Conservation (phyloP, 148 eudicot species). For the Camellia japonica region DNA sequence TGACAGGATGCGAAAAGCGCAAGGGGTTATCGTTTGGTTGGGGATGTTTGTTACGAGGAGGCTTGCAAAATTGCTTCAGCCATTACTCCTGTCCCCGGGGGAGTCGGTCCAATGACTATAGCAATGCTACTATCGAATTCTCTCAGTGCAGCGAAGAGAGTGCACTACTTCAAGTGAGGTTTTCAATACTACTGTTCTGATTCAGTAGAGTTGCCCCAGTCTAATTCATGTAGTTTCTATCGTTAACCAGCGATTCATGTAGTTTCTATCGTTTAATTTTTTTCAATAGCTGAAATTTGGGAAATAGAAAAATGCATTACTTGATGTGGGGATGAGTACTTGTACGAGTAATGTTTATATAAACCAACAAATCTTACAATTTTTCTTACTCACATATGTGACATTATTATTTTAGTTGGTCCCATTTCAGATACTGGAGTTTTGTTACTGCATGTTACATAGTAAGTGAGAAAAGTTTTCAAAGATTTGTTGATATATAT, state of each 20-base stretch:
- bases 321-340: too few species aligned
- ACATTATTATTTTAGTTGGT: too few species aligned
- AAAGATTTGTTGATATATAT: too few species aligned
- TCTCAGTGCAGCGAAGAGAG: slow-evolving; percentile 64
- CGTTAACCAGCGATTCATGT: background rate
- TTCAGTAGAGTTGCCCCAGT: background rate
- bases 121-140: slow-evolving; percentile 92
- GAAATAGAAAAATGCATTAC: too few species aligned
- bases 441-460: too few species aligned
- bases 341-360: too few species aligned
- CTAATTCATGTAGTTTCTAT: background rate
- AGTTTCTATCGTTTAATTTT: too few species aligned
- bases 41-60: slow-evolving; percentile 94
- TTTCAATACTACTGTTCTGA: background rate
- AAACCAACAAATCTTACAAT: too few species aligned
- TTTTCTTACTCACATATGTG: too few species aligned
- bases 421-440: too few species aligned
- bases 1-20: slow-evolving; percentile 61
- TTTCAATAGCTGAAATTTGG: background rate
- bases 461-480: too few species aligned
- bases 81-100: slow-evolving; percentile 85
- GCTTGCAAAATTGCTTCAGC: slow-evolving; percentile 91
- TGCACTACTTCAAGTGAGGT: slow-evolving; percentile 43
- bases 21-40: slow-evolving; percentile 73
- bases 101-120: slow-evolving; percentile 90